Base-by-base conservation (phyloP, 2,329 filamentous ascomycete species). In the Zalaria obscura region DNA sequence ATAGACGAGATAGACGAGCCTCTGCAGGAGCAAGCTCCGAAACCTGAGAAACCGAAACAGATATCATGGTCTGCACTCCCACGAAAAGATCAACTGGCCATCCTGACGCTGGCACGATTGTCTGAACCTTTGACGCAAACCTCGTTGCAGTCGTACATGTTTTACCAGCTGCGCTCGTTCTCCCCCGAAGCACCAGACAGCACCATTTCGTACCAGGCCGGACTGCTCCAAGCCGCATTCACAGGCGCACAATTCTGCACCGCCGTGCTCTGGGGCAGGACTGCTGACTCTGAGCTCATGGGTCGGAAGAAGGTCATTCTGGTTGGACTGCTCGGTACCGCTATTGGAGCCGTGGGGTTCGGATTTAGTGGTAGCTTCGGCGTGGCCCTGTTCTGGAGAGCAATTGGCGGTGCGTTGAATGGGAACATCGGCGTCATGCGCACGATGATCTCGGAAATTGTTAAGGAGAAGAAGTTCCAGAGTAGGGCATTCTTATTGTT, bases 91-190 rank as follows among this genome's bases (percentile, higher is more conserved):
- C 86, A 93, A 60, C 70, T 93, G 18, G 64, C 80, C 27, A 78
- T 93, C 43, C 69, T 93, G 39, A 86, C 81, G 0, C 64, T 93
- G 36, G 80, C 85, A 5, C 76, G 87, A 27, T 66, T 93, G 25
- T 85, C 82, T 7, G 87, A 93, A 56, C 86, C 86, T 3, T 65
- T 93, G 31, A 82, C 84, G 0, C 83, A 91, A 55, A 87, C 83
- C 1, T 84, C 78, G 8, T 60, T 87, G 5, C 73, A 82, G 60
- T 74, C 82, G 2, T 93, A 93, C 60, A 78, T 93, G 68, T 93
- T 85, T 62, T 93, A 89, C 60, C 84, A 91, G 58, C 73, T 94
- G n/a, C 78, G 76, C 50, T 89, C 80, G 44, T 89, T 93, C 51
- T 46, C 48, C 5, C 68, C 68, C 3, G 67, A 61, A 25, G 58